Base-by-base conservation (phyloP, 495 filamentous ascomycete genomes). In the Ascodesmis nigricans region DNA sequence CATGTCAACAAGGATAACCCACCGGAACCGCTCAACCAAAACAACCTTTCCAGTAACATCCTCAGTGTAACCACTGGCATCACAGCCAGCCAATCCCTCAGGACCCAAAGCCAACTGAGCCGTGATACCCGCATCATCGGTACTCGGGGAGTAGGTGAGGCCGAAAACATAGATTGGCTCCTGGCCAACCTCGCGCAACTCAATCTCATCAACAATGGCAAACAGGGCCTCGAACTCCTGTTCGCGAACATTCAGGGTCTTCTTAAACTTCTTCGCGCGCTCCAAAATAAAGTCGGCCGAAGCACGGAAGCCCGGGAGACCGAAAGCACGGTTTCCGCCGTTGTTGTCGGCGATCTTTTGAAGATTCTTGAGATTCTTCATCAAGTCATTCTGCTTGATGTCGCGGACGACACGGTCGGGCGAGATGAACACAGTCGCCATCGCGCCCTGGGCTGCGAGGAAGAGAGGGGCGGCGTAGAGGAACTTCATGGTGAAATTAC, bases 161-260 rank as follows among this genome's bases (percentile, higher is more conserved):
- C 54, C 55, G 10, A 43, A 50, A 1, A 62, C 53, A 31, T 57
- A 55, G 26, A 50, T 40, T n/a, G 50, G 42, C 21, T 55, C 44
- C 0, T 38, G 42, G 13, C 30, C 41, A 10, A 61, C 48, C 10
- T 31, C 53, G 40, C 60, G 50, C 40, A 48, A 36, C 61, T 61
- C 9, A 52, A 53, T n/a, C 41, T 25, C 11, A 55, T 55, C 6
- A 25, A 36, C 39, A 39, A 48, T 46, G 36, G 39, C 50, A 40
- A 63, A 64, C 0, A 59, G 42, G 5, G 49, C 41, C 0, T 92
- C 45, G 36, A 64, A 62, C 21, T 56, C 48, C 35, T 64, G 60
- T 15, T 53, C 47, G 38, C 45, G 53, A 5, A 49, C 43, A 19
- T 41, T 30, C 16, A 46, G 46, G 5, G 41, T 53, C 11, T 39